Base-by-base conservation (phyloP, 2,329 filamentous ascomycete species). In the Ophiostoma populinum region DNA sequence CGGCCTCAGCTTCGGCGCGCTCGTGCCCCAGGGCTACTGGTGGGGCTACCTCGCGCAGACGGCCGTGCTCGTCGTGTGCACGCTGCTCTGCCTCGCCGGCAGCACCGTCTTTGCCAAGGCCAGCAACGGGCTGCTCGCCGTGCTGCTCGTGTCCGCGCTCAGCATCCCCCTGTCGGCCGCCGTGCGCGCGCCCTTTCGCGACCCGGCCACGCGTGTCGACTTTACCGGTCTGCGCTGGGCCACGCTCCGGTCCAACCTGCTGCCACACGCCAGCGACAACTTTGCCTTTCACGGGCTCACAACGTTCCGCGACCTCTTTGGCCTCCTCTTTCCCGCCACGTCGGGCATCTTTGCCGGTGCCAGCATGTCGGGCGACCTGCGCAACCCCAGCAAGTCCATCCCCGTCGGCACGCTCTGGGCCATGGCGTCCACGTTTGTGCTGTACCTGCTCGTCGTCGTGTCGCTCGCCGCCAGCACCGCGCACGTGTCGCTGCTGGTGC, bases 301-400 rank as follows among this genome's bases (percentile, higher is more conserved):
- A 42, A 86, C 65, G 11, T 92, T 85, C 45, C 77, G 85, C 41
- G 73, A 82, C 44, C 59, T 92, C 7, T 92, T 92, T 55, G 85
- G 82, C 3, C 83, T 92, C 42, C 57, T 92, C 2, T 92, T 90
- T 46, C 81, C 82, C 24, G 71, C 73, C 3, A 76, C 71, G 3
- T 69, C 70, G 5, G 65, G 67, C 17, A 73, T 70, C 42, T 68
- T 70, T 51, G 65, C 72, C 40, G 85, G 85, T 13, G 83, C 83
- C 6, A 87, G 80, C 45, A 92, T 92, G 83, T 92, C 82, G 7
- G 83, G 83, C 13, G 82, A 92, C 50, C 55, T 92, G 33, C 78
- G 70, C 42, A 76, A 83, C 42, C 83, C 83, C 0, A 87, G 80
- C 61, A 81, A 75, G 51, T 71, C 81, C 1, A 92, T 92, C 35